These are phyloP conservation scores for Alternaria brassicae DNA, from an alignment of 2,329 filamentous ascomycete genomes.

Conservation along the genomic window DNA sequence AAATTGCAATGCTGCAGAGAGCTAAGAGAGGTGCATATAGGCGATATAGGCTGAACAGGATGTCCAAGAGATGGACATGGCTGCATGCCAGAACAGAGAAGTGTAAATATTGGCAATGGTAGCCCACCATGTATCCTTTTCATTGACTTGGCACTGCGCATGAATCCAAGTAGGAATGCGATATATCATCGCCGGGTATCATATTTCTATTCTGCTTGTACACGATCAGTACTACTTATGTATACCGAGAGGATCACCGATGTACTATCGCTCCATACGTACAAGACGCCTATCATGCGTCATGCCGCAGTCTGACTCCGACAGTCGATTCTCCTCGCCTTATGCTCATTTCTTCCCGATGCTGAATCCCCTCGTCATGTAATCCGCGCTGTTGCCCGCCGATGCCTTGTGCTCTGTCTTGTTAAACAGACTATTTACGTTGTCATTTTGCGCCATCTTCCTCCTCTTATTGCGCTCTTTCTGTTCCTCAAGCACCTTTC, in stretches of 20 bases:
- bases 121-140: not conserved
- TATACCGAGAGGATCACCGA: not conserved
- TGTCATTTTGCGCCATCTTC: constrained; percentile 67
- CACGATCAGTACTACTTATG: not conserved
- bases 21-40: not conserved
- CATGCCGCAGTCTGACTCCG: not conserved
- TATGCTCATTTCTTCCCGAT: constrained; percentile 41
- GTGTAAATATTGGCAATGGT: not conserved
- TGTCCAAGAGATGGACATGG: not conserved
- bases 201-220: not conserved
- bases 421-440: constrained; percentile 58
- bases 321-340: not conserved
- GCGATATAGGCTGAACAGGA: not conserved
- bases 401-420: constrained; percentile 46
- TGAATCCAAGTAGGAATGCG: not conserved
- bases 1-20: not conserved
- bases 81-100: not conserved
- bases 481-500: constrained; percentile 86
- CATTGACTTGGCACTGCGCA: not conserved
- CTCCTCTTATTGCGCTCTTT: constrained; percentile 80
- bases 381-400: constrained; percentile 55
- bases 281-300: not conserved
- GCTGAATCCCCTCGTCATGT: constrained; percentile 59
- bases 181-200: not conserved
- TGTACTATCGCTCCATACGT: not conserved